Evolutionary conservation across 176 grass and related monocot genomes (phyloP).

Genomic region (Puya raimondii): DNA sequence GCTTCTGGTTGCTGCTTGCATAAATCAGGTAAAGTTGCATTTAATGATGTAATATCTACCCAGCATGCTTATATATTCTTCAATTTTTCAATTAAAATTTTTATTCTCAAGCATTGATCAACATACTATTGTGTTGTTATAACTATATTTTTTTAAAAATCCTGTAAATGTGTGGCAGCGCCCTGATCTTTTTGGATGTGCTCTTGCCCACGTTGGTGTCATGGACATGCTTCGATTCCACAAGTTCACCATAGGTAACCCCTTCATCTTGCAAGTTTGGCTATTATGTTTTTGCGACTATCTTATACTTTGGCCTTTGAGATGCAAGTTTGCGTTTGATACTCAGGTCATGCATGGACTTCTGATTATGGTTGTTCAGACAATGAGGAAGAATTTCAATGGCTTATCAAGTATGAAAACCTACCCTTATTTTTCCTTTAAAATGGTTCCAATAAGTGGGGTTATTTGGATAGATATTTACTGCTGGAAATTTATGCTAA

Average conservation of each 20-base stretch:
- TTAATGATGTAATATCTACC: not conserved
- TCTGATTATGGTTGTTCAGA: conserved; percentile 92
- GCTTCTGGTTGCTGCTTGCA: conserved; percentile 86
- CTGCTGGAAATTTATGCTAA: not conserved
- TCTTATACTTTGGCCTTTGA: conserved; percentile 11
- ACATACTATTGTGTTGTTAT: conserved; percentile 13
- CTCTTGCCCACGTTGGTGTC: conserved; percentile 89
- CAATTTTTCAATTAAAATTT: not conserved
- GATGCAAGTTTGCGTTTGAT: conserved; percentile 20
- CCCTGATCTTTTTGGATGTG: conserved; percentile 93
- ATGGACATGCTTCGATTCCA: conserved; percentile 99
- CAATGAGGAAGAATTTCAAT: conserved; percentile 69
- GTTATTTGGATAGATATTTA: not conserved
- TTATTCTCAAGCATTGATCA: not conserved
- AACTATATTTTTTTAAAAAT: conserved; percentile 15
- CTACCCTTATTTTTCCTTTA: not conserved
- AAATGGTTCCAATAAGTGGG: not conserved
- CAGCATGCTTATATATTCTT: not conserved
- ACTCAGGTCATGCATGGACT: conserved; percentile 94
- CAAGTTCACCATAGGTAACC: conserved; percentile 88
- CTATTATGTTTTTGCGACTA: conserved; percentile 13
- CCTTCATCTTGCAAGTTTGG: not conserved
- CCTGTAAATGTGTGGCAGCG: conserved; percentile 32
- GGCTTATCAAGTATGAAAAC: conserved; percentile 75
- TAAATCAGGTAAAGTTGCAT: conserved; percentile 54